Percentiles rank a stretch among this genome's conserved stretches.
Conservation (phyloP, 768 basidiomycete genomes). For the Collybia nuda region DNA sequence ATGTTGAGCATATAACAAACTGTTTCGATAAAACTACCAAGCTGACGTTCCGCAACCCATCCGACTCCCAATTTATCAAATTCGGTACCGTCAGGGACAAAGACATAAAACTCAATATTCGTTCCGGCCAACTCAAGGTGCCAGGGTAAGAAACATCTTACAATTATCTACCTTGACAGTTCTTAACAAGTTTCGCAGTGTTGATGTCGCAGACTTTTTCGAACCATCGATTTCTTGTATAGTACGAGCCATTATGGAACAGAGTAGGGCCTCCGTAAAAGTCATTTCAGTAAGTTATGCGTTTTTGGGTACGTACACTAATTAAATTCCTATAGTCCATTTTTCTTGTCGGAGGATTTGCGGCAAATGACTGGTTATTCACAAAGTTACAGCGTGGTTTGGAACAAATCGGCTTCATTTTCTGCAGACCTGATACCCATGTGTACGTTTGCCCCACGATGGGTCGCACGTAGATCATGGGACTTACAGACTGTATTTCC, state of each 20-base stretch:
- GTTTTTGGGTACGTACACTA: too few relatives aligned
- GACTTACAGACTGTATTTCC: background rate
- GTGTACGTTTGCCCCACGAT: slow-evolving; percentile 6
- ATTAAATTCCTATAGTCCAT: too few relatives aligned
- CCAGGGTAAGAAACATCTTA: too few relatives aligned
- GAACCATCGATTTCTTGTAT: slow-evolving; percentile 18
- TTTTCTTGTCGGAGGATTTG: slow-evolving; percentile 44
- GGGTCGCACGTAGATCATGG: background rate
- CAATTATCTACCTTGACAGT: too few relatives aligned
- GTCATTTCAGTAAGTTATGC: slow-evolving; percentile 19
- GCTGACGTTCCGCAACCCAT: slow-evolving; percentile 35
- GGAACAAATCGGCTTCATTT: slow-evolving; percentile 14
- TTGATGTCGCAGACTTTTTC: slow-evolving; percentile 14
- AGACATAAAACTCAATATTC: slow-evolving; percentile 37
- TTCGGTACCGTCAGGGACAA: slow-evolving; percentile 44
- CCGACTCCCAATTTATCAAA: slow-evolving; percentile 43
- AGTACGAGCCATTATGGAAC: slow-evolving; percentile 4
- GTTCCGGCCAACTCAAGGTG: slow-evolving; percentile 45
- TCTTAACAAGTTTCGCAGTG: background rate
- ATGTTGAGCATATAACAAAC: slow-evolving; percentile 37
- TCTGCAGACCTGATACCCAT: slow-evolving; percentile 16
- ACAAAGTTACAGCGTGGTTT: slow-evolving; percentile 21
- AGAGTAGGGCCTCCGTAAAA: slow-evolving; percentile 4
- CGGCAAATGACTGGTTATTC: slow-evolving; percentile 43
- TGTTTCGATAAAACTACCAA: slow-evolving; percentile 52